phyloP scores from a whole-genome alignment of 1,139 yeast genomes.

The Suhomyces terraborum region DNA sequence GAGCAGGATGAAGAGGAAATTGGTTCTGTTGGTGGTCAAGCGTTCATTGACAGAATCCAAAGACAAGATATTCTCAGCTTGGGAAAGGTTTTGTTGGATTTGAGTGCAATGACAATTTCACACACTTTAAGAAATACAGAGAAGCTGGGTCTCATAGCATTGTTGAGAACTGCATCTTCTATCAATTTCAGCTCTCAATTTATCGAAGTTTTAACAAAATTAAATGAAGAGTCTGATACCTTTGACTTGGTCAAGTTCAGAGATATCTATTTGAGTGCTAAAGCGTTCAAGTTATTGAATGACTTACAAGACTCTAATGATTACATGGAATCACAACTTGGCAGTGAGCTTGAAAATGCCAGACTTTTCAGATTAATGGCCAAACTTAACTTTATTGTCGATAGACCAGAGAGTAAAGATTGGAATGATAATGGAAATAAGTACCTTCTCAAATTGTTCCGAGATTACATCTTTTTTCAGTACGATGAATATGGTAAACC shows the following conservation, averaged over 20 bases:
- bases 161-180: constrained; percentile 22
- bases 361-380: constrained; percentile 79
- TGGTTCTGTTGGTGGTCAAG: constrained; percentile 19
- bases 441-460: constrained; percentile 74
- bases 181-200: constrained; percentile 28
- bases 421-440: constrained; percentile 81
- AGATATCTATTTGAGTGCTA: constrained; percentile 34
- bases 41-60: constrained; percentile 36
- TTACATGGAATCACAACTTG: constrained; percentile 63
- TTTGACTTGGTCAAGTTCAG: constrained; percentile 19
- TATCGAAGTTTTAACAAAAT: constrained; percentile 15
- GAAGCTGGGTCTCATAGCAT: constrained; percentile 14
- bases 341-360: constrained; percentile 83
- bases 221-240: constrained; percentile 11
- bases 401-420: constrained; percentile 58
- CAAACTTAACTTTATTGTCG: constrained; percentile 77
- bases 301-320: constrained; percentile 62
- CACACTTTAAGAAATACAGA: constrained; percentile 28
- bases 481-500: constrained; percentile 77
- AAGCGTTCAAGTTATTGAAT: constrained; percentile 50
- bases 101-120: constrained; percentile 47
- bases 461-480: constrained; percentile 86
- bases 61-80: constrained; percentile 55
- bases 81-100: constrained; percentile 59
- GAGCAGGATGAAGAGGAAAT: constrained; percentile 34